Evolutionary conservation across 75 land plant species (phyloP), one percentile per base, ranked within the genome.

Genomic region (Picea glauca): DNA sequence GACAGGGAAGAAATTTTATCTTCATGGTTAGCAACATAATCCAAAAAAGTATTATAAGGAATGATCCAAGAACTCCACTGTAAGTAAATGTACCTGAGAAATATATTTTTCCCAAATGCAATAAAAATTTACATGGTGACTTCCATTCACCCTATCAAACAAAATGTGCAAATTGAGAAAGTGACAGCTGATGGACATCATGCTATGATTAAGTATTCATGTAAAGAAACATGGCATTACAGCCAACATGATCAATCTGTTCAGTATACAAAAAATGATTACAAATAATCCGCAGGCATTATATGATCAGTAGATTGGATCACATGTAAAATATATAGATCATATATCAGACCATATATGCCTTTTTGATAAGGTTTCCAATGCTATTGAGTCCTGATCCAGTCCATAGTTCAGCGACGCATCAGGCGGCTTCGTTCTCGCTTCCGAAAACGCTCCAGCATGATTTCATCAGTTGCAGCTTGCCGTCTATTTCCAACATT

Each of bases 401-500:
- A 20, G 38, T 21, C 20, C 20, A 20, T 43, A 18, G 21, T n/a
- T 70, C 73, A 70, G 11, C 98, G 87, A 54, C 99, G 88, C 93
- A 93, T 91, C 17, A 87, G 87, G 13, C 98, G 93, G 18, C 91
- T 85, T 5, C 96, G 86, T 81, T 97, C 99, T 66, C 96, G 84
- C 75, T 97, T 97, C 35, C 98, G 92, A 60, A 97, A 97, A 12
- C 99, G 93, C 72, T 97, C 96, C 8, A 97, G 87, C 93, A 95
- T 97, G 80, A 97, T 84, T 73, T 95, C 91, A 85, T 97, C 98
- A 4, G 98, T 95, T 61, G 99, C 95, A 82, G 98, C 98, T 83
- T 88, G 91, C 72, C 99, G 84, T 60, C 90, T 63, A 21, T 82
- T 91, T 26, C 86, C 89, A 5, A 56, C 77, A 62, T 85, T 87